Conservation (phyloP, 768 basidiomycete genomes). For the Thelephora ganbajun region DNA sequence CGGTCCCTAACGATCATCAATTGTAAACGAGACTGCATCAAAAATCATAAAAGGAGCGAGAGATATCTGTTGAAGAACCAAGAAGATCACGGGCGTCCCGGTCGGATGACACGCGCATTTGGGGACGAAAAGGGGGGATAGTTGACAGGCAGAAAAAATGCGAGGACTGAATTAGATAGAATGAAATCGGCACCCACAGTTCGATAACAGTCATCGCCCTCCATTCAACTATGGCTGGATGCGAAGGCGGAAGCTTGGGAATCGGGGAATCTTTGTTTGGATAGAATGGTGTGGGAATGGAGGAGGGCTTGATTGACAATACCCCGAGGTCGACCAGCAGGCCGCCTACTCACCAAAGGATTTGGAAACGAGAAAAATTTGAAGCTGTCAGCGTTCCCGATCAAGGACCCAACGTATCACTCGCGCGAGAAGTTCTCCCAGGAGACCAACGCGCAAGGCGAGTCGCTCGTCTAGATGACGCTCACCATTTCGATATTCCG, state of each 20-base stretch:
- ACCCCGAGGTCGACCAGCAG: conserved; percentile 78
- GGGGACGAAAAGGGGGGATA: too few species aligned
- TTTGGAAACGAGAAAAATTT: conserved; percentile 2
- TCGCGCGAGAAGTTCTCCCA: too few species aligned
- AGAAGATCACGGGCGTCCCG: too few species aligned
- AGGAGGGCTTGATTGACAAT: conserved; percentile 46
- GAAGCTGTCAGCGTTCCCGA: conserved; percentile 2
- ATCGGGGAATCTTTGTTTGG: conserved; percentile 36
- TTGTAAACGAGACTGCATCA: too few species aligned
- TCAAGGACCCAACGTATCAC: conserved; percentile 2
- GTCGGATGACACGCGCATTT: too few species aligned
- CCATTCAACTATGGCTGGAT: conserved; percentile 93
- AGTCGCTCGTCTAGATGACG: neutral
- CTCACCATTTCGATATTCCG: conserved; percentile 91
- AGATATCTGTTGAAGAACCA: too few species aligned
- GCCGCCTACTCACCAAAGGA: conserved; percentile 41
- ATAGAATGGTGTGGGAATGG: conserved; percentile 29
- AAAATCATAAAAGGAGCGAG: too few species aligned
- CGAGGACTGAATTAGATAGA: neutral
- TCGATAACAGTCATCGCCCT: conserved; percentile 89
- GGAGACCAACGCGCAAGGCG: neutral
- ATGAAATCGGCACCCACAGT: conserved; percentile 39
- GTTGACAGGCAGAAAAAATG: neutral
- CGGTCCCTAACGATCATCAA: conserved; percentile 44
- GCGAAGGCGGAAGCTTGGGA: conserved; percentile 56